Percentiles rank a stretch among this genome's conserved stretches.
These are phyloP conservation scores for Takakia lepidozioides DNA, from an alignment of 225 moss, liverwort and hornwort genomes.

Conservation along the genomic window DNA sequence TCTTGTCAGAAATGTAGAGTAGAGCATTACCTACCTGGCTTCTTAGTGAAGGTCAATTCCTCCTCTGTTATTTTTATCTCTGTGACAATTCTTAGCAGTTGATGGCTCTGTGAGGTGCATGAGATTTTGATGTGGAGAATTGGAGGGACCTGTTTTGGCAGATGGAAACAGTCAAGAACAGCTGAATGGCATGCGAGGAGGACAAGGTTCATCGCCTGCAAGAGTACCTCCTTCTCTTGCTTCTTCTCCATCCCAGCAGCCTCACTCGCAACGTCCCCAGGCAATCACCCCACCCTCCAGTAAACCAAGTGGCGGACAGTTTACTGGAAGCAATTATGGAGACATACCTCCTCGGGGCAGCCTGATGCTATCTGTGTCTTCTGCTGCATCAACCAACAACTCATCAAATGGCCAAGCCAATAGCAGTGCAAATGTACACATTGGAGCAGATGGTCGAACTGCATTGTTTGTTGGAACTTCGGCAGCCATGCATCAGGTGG, in stretches of 20 bases:
- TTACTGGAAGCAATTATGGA: constrained; percentile 16
- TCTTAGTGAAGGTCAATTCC: no score
- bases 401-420: constrained; percentile 9
- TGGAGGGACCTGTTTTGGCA: no score
- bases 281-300: constrained; percentile 10
- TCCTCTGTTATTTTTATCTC: no score
- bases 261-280: constrained; percentile 19
- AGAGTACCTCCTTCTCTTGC: constrained; percentile 17
- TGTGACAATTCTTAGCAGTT: no score
- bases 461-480: constrained; percentile 11
- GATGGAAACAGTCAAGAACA: constrained; percentile 33
- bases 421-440: constrained; percentile 32
- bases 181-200: constrained; percentile 23
- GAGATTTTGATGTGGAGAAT: no score
- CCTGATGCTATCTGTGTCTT: constrained; percentile 14
- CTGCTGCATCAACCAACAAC: constrained; percentile 1
- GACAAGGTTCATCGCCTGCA: constrained; percentile 20
- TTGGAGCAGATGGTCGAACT: constrained; percentile 25
- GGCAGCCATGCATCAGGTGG: constrained; percentile 17
- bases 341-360: constrained; percentile 22
- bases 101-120: no score
- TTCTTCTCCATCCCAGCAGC: constrained; percentile 19
- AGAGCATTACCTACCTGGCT: no score
- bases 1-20: no score
- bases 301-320: constrained; percentile 15